A percentile compares a stretch with the other conserved stretches of the same genome.
phyloP scores from a whole-genome alignment of 345 rosid species.

The Hibiscus trionum region DNA sequence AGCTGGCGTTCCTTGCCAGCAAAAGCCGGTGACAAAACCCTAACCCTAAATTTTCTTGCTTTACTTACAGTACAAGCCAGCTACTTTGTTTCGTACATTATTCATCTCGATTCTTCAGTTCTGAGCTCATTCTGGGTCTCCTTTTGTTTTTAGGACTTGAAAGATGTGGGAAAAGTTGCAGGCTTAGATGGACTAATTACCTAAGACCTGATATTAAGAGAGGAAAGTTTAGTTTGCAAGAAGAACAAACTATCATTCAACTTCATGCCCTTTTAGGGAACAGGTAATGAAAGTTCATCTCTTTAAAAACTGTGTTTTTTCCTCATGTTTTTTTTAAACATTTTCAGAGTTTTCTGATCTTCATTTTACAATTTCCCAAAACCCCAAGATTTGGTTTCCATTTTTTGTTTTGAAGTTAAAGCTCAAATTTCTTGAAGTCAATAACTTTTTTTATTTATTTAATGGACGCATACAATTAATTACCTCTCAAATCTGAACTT shows the following conservation, averaged over 20 bases:
- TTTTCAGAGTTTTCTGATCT: no score
- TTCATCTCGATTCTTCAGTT: no score
- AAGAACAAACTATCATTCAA: constrained; percentile 90
- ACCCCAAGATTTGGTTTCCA: no score
- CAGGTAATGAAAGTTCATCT: constrained; percentile 31
- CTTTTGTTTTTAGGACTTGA: constrained; percentile 43
- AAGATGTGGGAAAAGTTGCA: constrained; percentile 53
- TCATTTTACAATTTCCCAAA: no score
- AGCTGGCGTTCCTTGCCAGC: not conserved
- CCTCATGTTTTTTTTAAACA: not conserved
- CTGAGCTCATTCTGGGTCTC: no score
- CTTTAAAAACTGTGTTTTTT: not conserved
- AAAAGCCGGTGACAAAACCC: not conserved
- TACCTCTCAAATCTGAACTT: no score
- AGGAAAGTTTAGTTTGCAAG: constrained; percentile 29
- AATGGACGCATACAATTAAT: no score
- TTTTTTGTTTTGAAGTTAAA: no score
- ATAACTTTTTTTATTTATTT: no score
- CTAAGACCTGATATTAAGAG: not conserved
- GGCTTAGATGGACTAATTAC: not conserved
- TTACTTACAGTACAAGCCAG: not conserved
- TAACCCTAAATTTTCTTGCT: not conserved
- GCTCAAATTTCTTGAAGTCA: no score
- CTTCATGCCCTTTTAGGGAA: constrained; percentile 90
- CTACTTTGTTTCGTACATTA: not conserved